A percentile compares a stretch with the other conserved stretches of the same genome.
Conservation (phyloP, 2,329 filamentous ascomycete genomes). For the Botrytis galanthina region DNA sequence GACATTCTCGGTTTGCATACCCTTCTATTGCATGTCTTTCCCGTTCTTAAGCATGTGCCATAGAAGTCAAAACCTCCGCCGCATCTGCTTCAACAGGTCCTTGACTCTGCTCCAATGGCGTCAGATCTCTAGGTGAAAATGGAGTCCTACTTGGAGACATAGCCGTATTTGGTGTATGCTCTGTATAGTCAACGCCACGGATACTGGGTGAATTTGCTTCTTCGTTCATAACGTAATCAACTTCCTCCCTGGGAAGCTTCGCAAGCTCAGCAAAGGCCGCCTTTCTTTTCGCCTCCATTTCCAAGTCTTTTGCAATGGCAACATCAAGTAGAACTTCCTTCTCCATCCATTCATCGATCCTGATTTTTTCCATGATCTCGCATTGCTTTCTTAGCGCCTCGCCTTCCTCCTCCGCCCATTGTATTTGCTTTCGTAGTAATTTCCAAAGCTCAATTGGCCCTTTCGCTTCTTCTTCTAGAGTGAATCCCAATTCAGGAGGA, state of each 20-base stretch:
- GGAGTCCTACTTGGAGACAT: slow-evolving; percentile 20
- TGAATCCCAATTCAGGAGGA: slow-evolving; percentile 56
- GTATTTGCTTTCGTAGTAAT: slow-evolving; percentile 59
- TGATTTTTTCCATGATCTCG: slow-evolving; percentile 62
- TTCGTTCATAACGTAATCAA: slow-evolving; percentile 20
- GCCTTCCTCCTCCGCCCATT: slow-evolving; percentile 68
- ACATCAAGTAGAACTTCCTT: slow-evolving; percentile 79
- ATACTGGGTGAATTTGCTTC: not conserved
- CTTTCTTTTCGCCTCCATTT: slow-evolving; percentile 59
- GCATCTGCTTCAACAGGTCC: slow-evolving; percentile 28
- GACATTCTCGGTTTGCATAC: not conserved
- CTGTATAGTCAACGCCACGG: slow-evolving; percentile 13
- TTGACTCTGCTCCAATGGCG: slow-evolving; percentile 21
- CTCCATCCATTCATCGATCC: slow-evolving; percentile 72
- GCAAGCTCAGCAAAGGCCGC: slow-evolving; percentile 51
- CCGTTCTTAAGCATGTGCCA: slow-evolving; percentile 29
- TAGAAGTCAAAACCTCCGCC: slow-evolving; percentile 32
- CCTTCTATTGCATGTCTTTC: not conserved
- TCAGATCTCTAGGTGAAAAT: slow-evolving; percentile 12
- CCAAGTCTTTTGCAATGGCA: slow-evolving; percentile 63
- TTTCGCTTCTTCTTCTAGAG: slow-evolving; percentile 59
- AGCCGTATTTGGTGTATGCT: slow-evolving; percentile 22
- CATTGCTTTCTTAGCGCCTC: slow-evolving; percentile 64
- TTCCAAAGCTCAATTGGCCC: slow-evolving; percentile 66
- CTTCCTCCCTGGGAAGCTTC: slow-evolving; percentile 28